Evolutionary conservation across 2,329 filamentous ascomycete species (phyloP), one percentile per base, ranked within the genome.

Genomic region (Apiospora marii): DNA sequence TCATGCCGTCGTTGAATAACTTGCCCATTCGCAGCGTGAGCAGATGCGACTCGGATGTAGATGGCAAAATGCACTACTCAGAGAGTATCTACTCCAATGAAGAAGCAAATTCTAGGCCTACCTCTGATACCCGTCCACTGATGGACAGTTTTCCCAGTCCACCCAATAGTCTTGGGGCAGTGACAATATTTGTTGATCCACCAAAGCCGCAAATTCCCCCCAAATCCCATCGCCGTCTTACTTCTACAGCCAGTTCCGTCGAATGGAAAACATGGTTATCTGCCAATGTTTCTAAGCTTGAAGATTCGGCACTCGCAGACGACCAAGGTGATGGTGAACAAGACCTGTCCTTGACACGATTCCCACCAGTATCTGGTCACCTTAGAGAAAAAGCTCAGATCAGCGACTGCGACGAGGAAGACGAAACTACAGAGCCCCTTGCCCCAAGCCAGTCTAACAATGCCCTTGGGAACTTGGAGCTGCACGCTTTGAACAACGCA

Each of bases 231-330:
- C 78, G 81, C 70, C 79, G 79, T 34, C 76, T 75, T 2, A 75
- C 76, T n/a, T 81, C 78, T 44, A 82, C 82, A 6, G 75, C 78
- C 24, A 81, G 81, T 48, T 84, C 83, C 0, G 75, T 77, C 2
- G 88, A 89, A 72, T 90, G 87, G 88, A 89, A 89, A 78, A 85
- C 81, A 0, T 87, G 85, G 85, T 83, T 90, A 51, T 87, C 87
- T 12, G 83, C 86, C 2, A 86, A 89, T 58, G 83, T 87, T 12
- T 85, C 85, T 0, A 87, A 85, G 71, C 77, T 87, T 1, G 86
- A 88, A 67, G 77, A 77, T 27, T 77, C 79, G 5, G 24, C 49
- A n/a, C 72, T 72, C n/a, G 22, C 68, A 37, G 48, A 75, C 3
- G 72, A 64, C 27, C 43, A 51, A n/a, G 67, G 74, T 10, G 68